Conservation (phyloP, 2,329 filamentous ascomycete genomes). For the Aureobasidium sp. region DNA sequence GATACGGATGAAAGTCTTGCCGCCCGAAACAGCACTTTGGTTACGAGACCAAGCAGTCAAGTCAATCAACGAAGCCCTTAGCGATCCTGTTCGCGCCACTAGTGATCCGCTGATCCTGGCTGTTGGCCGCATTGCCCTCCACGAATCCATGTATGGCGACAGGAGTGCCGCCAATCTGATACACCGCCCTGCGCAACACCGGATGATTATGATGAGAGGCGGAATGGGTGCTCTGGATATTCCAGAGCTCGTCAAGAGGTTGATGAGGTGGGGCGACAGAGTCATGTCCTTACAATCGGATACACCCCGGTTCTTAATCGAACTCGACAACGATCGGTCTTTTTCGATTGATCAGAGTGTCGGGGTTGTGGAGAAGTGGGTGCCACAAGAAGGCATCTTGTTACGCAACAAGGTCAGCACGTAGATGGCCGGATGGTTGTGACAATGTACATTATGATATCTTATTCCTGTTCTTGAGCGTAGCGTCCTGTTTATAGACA, state of each 20-base stretch:
- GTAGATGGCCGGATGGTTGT: background rate
- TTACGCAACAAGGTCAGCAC: conserved; percentile 23
- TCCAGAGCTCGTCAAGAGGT: conserved; percentile 25
- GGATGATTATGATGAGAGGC: conserved; percentile 28
- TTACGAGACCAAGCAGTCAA: conserved; percentile 39
- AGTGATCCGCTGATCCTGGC: conserved; percentile 41
- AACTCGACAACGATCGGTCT: conserved; percentile 21
- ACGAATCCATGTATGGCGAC: conserved; percentile 29
- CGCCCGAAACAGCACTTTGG: conserved; percentile 33
- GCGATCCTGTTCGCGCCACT: conserved; percentile 23
- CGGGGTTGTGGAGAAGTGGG: conserved; percentile 25
- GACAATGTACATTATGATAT: background rate
- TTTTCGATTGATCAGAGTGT: conserved; percentile 19
- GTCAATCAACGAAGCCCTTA: conserved; percentile 36
- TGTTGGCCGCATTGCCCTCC: conserved; percentile 31
- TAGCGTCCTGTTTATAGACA: background rate
- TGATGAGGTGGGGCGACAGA: conserved; percentile 27
- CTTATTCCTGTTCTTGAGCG: background rate
- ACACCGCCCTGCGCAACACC: conserved; percentile 27
- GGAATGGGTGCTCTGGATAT: conserved; percentile 25
- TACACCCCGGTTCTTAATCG: conserved; percentile 21
- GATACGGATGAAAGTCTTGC: conserved; percentile 28
- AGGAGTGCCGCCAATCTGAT: conserved; percentile 22
- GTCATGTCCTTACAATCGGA: conserved; percentile 27
- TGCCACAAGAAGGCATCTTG: conserved; percentile 22